Base-by-base conservation (phyloP, 208 protist species). In the Jaenimonas drosophilae region DNA sequence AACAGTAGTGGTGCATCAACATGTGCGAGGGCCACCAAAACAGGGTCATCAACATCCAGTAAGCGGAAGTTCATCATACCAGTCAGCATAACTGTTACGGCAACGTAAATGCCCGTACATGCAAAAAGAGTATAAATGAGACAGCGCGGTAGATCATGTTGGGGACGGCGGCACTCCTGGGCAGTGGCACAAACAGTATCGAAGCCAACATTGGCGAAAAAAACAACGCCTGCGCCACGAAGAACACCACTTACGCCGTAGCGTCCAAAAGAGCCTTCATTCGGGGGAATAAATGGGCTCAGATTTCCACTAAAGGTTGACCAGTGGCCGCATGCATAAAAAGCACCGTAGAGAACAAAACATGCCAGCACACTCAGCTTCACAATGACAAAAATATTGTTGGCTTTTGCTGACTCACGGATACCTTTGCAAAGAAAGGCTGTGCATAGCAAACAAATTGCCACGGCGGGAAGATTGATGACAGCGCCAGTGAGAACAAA, bases 191-290 rank as follows among this genome's bases (percentile, higher is more conserved):
- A 60, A 21, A 77, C 57, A 6, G 64, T 59, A 39, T 77, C 69
- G 54, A 77, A 77, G 2, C 70, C 70, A 6, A 72, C 60, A 54
- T 66, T 70, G n/a, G 69, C 52, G 46, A 72, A 72, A 45, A 69
- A 68, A 14, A 77, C 50, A 19, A 65, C 48, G n/a, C 50, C 69
- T 4, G 64, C 32, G 25, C 59, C 58, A 20, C 49, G 51, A 44
- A 65, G 49, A 53, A 71, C 44, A 16, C 59, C 62, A 29, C 37
- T 49, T 14, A 47, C 16, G 38, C 69, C 69, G 36, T 49, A 69
- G 23, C 52, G 31, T 11, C 60, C 60, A 57, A 62, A 62, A 11
- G 43, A 7, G 28, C 60, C 60, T 14, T 29, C 27, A 39, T 62
- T 68, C 12, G 60, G 36, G 12, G 69, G 69, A 3, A 72, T 24